Evolutionary conservation across 2,329 filamentous ascomycete genomes (phyloP).

Genomic region (Penicillium sp.): DNA sequence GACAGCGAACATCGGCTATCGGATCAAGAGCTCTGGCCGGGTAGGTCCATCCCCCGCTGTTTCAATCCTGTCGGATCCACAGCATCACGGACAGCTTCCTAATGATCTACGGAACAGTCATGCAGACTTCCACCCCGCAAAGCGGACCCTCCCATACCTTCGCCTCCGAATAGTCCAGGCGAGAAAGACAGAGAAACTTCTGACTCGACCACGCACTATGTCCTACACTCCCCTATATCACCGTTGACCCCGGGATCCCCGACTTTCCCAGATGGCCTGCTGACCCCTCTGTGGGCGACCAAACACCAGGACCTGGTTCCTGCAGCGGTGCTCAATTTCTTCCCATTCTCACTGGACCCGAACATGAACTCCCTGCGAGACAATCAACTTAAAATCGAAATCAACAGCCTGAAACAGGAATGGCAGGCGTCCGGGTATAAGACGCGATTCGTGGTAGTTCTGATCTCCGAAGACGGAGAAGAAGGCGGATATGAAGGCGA

Average conservation of each 20-base stretch:
- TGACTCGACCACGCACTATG: constrained; percentile 50
- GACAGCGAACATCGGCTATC: constrained; percentile 56
- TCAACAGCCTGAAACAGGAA: constrained; percentile 72
- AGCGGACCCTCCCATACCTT: constrained; percentile 60
- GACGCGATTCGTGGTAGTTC: constrained; percentile 72
- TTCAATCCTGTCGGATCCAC: not conserved
- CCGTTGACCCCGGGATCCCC: constrained; percentile 81
- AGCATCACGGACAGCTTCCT: constrained; percentile 13
- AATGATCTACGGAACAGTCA: constrained; percentile 34
- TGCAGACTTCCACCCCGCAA: constrained; percentile 64
- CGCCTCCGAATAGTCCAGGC: constrained; percentile 52
- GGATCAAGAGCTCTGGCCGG: constrained; percentile 74
- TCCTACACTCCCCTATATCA: constrained; percentile 89
- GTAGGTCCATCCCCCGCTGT: constrained; percentile 58
- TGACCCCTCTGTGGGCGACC: constrained; percentile 77
- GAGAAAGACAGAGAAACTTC: constrained; percentile 40
- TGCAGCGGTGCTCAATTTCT: constrained; percentile 78
- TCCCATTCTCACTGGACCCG: constrained; percentile 71
- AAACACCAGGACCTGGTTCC: constrained; percentile 89
- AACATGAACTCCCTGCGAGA: constrained; percentile 78
- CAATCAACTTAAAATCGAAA: constrained; percentile 83
- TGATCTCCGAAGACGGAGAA: constrained; percentile 74
- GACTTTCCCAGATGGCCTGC: constrained; percentile 85
- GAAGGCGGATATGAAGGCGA: constrained; percentile 61
- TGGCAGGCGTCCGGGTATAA: constrained; percentile 66